Evolutionary conservation across 1,139 yeast species (phyloP).

Genomic region (Blastobotrys arbuscula): DNA sequence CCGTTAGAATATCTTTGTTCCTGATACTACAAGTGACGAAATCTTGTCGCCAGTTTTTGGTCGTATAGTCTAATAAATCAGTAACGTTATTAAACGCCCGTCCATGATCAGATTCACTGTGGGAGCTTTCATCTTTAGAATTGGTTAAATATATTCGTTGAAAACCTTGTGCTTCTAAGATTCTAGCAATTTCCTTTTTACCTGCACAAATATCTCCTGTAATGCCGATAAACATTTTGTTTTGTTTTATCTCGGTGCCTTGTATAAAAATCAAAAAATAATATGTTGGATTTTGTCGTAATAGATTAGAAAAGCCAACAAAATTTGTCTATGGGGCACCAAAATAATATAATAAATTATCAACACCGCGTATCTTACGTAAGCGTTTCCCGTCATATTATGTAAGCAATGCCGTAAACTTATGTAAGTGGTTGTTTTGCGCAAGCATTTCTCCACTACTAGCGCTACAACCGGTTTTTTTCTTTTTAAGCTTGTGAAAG

Average conservation of each 20-base stretch:
- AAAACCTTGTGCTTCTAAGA: slow-evolving; percentile 55
- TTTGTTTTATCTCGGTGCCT: not conserved
- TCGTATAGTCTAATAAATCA: slow-evolving; percentile 55
- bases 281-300: too few species aligned
- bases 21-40: slow-evolving; percentile 55
- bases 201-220: slow-evolving; percentile 73
- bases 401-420: too few species aligned
- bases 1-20: slow-evolving; percentile 41
- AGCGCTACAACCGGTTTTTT: too few species aligned
- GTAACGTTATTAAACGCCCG: slow-evolving; percentile 30
- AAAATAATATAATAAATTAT: too few species aligned
- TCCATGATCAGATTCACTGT: not conserved
- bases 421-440: too few species aligned
- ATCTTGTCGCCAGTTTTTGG: slow-evolving; percentile 61
- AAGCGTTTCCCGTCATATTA: too few species aligned
- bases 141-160: slow-evolving; percentile 26
- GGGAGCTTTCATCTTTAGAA: not conserved
- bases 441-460: too few species aligned
- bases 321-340: too few species aligned
- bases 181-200: slow-evolving; percentile 57
- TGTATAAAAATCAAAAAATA: not conserved
- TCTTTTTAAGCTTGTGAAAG: too few species aligned
- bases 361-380: too few species aligned
- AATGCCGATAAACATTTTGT: slow-evolving; percentile 63
- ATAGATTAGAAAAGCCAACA: too few species aligned